Evolutionary conservation across 179 eudicot genomes (phyloP).

Genomic region (Camellia oleifera): DNA sequence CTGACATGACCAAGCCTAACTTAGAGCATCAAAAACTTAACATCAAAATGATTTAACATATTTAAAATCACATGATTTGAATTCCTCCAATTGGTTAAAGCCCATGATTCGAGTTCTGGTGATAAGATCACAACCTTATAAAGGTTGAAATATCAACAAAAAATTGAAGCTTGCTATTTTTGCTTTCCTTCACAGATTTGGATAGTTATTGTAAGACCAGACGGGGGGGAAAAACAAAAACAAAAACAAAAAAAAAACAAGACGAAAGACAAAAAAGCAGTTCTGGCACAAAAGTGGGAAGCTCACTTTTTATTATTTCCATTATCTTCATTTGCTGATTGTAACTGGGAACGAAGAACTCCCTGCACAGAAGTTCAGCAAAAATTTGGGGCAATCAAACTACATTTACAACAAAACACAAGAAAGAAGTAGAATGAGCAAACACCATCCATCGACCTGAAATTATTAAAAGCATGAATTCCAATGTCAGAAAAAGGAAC

Average conservation of each 20-base stretch:
- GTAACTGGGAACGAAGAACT: conserved; percentile 76
- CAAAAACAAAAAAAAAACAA: not conserved
- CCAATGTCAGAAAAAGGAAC: not conserved
- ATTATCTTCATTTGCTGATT: conserved; percentile 82
- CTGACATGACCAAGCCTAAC: not conserved
- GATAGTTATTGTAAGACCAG: not conserved
- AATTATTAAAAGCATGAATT: not conserved
- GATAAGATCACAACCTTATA: not conserved
- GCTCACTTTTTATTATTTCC: conserved; percentile 67
- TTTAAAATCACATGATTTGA: not conserved
- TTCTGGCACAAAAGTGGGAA: not conserved
- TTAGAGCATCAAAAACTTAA: not conserved
- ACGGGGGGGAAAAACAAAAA: not conserved
- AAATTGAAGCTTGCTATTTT: not conserved
- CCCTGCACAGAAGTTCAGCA: conserved; percentile 48
- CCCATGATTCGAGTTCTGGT: not conserved
- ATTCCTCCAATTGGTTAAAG: not conserved
- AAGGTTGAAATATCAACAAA: not conserved
- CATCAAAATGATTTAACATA: not conserved
- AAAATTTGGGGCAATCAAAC: not conserved
- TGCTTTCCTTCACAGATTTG: not conserved
- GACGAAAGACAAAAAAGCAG: not conserved
- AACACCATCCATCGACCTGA: not conserved
- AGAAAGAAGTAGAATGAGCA: conserved; percentile 2
- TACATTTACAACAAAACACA: not conserved